Percentiles rank a stretch among this genome's conserved stretches.
Conservation (phyloP, 768 basidiomycete species). For the Calocera cornea region DNA sequence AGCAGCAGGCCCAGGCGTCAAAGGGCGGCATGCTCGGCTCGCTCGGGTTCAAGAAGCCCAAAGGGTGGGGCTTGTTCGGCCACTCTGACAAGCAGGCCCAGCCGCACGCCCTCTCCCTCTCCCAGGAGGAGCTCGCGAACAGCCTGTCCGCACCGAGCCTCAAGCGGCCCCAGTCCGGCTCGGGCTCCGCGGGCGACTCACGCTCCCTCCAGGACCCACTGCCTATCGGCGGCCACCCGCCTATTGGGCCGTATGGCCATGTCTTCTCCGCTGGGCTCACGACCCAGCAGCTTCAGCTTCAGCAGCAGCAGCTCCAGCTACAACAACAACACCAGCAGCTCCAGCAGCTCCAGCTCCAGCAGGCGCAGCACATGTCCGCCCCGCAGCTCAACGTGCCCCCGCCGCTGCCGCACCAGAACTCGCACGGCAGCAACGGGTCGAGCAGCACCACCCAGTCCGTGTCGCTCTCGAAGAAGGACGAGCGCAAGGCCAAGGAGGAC, state of each 20-base stretch:
- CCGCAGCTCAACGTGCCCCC: constrained; percentile 16
- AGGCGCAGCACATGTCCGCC: constrained; percentile 18
- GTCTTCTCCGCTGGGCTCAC: background rate
- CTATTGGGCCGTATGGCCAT: constrained; percentile 5
- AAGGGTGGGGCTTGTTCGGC: constrained; percentile 62
- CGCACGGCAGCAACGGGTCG: constrained; percentile 27
- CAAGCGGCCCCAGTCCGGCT: constrained; percentile 51
- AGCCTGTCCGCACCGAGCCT: constrained; percentile 46
- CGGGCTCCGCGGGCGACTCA: constrained; percentile 54
- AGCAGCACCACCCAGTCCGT: background rate
- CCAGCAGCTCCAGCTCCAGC: constrained; percentile 8
- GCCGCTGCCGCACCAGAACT: constrained; percentile 49
- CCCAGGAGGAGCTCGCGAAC: constrained; percentile 61
- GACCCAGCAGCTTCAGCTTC: no score
- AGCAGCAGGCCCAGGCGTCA: no score
- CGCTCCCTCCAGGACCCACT: constrained; percentile 47
- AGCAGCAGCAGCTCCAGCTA: background rate
- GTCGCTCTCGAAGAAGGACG: constrained; percentile 48
- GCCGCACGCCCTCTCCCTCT: constrained; percentile 39
- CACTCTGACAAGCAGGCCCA: constrained; percentile 47
- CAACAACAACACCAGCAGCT: background rate
- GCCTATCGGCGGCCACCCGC: constrained; percentile 18
- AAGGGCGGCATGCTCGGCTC: constrained; percentile 46
- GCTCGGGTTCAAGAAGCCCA: constrained; percentile 55
- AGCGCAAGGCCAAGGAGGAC: constrained; percentile 62